These are phyloP conservation scores for Calonectria hawksworthii DNA, from an alignment of 2,329 filamentous ascomycete species.

Conservation along the genomic window DNA sequence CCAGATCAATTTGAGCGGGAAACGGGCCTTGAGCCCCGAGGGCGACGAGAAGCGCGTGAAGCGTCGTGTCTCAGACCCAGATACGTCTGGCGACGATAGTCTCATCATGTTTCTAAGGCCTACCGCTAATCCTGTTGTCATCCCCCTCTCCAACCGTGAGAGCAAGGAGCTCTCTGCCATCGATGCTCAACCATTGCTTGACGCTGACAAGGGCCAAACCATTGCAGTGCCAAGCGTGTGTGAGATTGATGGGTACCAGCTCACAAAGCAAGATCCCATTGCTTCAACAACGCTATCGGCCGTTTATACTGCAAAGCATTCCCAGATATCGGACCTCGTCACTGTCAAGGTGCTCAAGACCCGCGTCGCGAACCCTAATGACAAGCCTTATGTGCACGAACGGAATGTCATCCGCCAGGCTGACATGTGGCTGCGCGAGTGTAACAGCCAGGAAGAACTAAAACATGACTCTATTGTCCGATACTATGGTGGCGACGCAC, in stretches of 20 bases:
- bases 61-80: conserved; percentile 54
- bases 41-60: conserved; percentile 61
- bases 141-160: conserved; percentile 63
- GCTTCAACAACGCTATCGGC: conserved; percentile 68
- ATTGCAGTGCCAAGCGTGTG: conserved; percentile 63
- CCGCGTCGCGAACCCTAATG: conserved; percentile 54
- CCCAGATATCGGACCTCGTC: conserved; percentile 66
- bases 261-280: conserved; percentile 70
- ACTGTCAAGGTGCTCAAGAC: conserved; percentile 75
- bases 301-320: conserved; percentile 69
- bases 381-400: conserved; percentile 65
- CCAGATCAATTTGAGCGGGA: conserved; percentile 61
- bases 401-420: conserved; percentile 71
- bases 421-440: conserved; percentile 72
- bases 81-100: conserved; percentile 56
- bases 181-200: conserved; percentile 65
- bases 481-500: conserved; percentile 71
- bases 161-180: conserved; percentile 62
- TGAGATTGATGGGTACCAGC: conserved; percentile 66
- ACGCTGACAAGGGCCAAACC: conserved; percentile 64
- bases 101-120: conserved; percentile 69
- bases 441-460: conserved; percentile 67
- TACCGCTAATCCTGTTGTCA: conserved; percentile 64
- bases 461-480: conserved; percentile 71
- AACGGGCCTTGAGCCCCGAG: conserved; percentile 63